phyloP scores from a whole-genome alignment of 2,329 filamentous ascomycete genomes.

The Cytospora leucostoma region DNA sequence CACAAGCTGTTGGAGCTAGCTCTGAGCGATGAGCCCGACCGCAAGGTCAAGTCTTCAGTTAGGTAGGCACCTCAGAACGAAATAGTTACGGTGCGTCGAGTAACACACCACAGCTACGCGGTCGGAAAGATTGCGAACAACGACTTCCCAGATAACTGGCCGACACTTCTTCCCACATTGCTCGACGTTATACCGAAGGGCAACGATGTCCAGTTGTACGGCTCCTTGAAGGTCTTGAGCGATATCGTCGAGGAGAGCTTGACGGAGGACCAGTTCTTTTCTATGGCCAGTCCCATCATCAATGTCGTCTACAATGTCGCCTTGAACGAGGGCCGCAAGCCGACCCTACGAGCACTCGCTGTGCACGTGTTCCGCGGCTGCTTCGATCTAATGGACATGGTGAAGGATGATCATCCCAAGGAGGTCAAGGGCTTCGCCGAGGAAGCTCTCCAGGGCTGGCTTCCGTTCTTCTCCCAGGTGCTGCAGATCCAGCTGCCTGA shows the following conservation, averaged over 20 bases:
- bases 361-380: slow-evolving; percentile 88
- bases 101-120: slow-evolving; percentile 52
- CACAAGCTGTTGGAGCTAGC: slow-evolving; percentile 75
- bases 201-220: slow-evolving; percentile 79
- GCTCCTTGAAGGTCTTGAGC: slow-evolving; percentile 81
- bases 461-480: slow-evolving; percentile 81
- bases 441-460: slow-evolving; percentile 80
- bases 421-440: slow-evolving; percentile 89
- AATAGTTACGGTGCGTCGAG: not conserved
- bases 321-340: slow-evolving; percentile 71
- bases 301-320: slow-evolving; percentile 82
- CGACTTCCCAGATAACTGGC: slow-evolving; percentile 96
- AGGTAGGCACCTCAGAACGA: slow-evolving; percentile 58
- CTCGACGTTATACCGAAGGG: slow-evolving; percentile 76
- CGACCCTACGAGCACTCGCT: slow-evolving; percentile 77
- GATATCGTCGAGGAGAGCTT: slow-evolving; percentile 93
- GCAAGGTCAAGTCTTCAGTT: slow-evolving; percentile 85
- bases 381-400: slow-evolving; percentile 95
- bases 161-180: slow-evolving; percentile 78
- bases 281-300: slow-evolving; percentile 82
- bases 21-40: slow-evolving; percentile 70
- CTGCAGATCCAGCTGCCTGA: slow-evolving; percentile 77
- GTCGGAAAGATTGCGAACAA: slow-evolving; percentile 92
- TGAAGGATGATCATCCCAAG: slow-evolving; percentile 86
- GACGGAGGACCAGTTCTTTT: slow-evolving; percentile 93